These are phyloP conservation scores for Podaxis rugospora DNA, from an alignment of 768 basidiomycete species.

Conservation along the genomic window DNA sequence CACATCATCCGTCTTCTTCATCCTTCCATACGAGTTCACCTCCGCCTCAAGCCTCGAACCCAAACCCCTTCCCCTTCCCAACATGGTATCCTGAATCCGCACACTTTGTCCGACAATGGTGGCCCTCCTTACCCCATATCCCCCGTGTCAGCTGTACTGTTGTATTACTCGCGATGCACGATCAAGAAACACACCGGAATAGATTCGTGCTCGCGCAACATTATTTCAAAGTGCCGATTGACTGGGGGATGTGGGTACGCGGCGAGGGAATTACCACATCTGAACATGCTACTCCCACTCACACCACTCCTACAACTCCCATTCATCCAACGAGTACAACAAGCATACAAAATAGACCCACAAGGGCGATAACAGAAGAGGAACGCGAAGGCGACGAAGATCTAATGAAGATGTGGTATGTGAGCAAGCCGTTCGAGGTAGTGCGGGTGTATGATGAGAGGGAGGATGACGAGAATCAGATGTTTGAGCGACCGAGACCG, in stretches of 20 bases:
- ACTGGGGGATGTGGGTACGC: conserved; percentile 27
- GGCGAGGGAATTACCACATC: conserved; percentile 1
- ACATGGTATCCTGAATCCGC: conserved; percentile 71
- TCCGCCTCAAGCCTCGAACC: conserved; percentile 13
- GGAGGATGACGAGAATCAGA: conserved; percentile 32
- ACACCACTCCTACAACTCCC: no score
- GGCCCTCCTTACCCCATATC: conserved; percentile 62
- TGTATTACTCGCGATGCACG: conserved; percentile 59
- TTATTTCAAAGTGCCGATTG: conserved; percentile 68
- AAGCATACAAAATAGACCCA: not conserved
- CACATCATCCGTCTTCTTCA: not conserved
- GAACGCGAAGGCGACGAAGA: conserved; percentile 35
- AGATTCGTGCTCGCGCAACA: conserved; percentile 69
- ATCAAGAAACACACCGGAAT: conserved; percentile 54
- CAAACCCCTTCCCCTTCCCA: conserved; percentile 63
- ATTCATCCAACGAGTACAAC: not conserved
- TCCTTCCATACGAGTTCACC: not conserved
- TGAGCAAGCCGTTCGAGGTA: conserved; percentile 66
- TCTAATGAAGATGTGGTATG: conserved; percentile 68
- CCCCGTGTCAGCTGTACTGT: conserved; percentile 71
- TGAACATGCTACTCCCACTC: not conserved
- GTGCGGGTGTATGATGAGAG: conserved; percentile 55
- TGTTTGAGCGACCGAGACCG: conserved; percentile 51
- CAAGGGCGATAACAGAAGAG: conserved; percentile 1
- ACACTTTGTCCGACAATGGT: conserved; percentile 80